Evolutionary conservation across 1,139 yeast species (phyloP), one percentile per base, ranked within the genome.

Genomic region (Pichia sp.): DNA sequence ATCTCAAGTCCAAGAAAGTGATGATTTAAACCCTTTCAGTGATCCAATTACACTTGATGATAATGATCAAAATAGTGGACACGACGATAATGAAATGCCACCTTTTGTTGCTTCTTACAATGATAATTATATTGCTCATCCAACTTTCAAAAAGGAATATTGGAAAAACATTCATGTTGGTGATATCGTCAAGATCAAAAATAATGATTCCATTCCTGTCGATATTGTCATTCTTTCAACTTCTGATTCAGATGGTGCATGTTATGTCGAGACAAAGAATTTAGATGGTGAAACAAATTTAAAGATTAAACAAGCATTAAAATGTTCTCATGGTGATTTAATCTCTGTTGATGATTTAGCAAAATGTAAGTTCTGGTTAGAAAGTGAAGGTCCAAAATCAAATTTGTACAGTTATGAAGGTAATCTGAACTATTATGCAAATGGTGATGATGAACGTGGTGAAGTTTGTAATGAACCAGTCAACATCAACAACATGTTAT

Each of bases 251-350:
- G 98, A 93, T 62, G 96, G 96, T 37, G 90, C 85, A 40, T 91
- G 98, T 68, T 91, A 84, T 61, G 83, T 91, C 37, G 98, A 93
- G 67, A 93, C 99, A 1, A 91, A 90, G 61, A 93, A 93, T 65
- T 75, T 93, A 58, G 98, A 93, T 67, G 99, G 99, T 65, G 99
- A 93, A 68, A 89, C 98, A 5, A 93, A 93, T 63, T 75, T 93
- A 64, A 93, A 93, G 66, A 80, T 81, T 42, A 85, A 89, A 53
- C 83, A 81, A 54, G 83, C 95, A 14, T 69, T 93, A 47, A 78
- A 80, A 50, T 80, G 88, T 58, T 90, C 95, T 22, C 77, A 81
- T 34, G 65, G 70, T 12, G 61, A 67, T 21, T 67, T 71, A 44
- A 60, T 57, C 45, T 55, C 62, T 3, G 65, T 61, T 36, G 70